A percentile compares a stretch with the other conserved stretches of the same genome.
Evolutionary conservation across 129 eudicot species (phyloP).

Genomic region (Chrysanthemum seticuspe): DNA sequence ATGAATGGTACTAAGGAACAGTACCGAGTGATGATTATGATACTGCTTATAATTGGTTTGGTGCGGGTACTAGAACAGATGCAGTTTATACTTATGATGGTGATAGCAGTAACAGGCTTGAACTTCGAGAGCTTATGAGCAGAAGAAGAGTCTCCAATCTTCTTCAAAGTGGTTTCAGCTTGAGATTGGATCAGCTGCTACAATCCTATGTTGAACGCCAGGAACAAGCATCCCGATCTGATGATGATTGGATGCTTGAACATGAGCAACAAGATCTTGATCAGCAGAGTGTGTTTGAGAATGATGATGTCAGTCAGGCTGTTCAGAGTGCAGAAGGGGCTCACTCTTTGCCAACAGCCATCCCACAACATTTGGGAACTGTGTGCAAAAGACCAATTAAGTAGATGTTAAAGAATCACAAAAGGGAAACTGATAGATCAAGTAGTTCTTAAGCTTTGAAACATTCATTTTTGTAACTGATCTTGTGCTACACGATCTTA

Average conservation of each 20-base stretch:
- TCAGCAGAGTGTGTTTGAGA: conserved; percentile 40
- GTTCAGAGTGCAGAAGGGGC: conserved; percentile 25
- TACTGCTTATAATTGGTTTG: conserved; percentile 47
- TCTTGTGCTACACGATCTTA: too few species aligned
- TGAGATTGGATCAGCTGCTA: conserved; percentile 65
- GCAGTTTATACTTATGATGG: conserved; percentile 49
- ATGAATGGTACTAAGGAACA: conserved; percentile 35
- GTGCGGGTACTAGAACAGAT: conserved; percentile 37
- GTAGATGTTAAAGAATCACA: too few species aligned
- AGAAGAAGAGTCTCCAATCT: conserved; percentile 93
- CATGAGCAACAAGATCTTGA: conserved; percentile 29
- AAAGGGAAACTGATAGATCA: too few species aligned
- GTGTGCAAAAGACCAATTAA: conserved; percentile 23
- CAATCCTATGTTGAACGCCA: conserved; percentile 75
- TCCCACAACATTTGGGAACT: conserved; percentile 33
- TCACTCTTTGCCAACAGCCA: conserved; percentile 24
- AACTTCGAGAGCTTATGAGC: conserved; percentile 70
- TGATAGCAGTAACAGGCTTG: conserved; percentile 47
- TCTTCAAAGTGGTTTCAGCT: conserved; percentile 88
- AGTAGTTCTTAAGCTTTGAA: too few species aligned
- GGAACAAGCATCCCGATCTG: conserved; percentile 42
- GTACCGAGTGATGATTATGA: conserved; percentile 10
- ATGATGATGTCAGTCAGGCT: conserved; percentile 26
- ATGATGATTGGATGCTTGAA: conserved; percentile 57
- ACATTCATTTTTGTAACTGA: too few species aligned